Evolutionary conservation across 345 rosid genomes (phyloP).

Genomic region (Populus nigra): DNA sequence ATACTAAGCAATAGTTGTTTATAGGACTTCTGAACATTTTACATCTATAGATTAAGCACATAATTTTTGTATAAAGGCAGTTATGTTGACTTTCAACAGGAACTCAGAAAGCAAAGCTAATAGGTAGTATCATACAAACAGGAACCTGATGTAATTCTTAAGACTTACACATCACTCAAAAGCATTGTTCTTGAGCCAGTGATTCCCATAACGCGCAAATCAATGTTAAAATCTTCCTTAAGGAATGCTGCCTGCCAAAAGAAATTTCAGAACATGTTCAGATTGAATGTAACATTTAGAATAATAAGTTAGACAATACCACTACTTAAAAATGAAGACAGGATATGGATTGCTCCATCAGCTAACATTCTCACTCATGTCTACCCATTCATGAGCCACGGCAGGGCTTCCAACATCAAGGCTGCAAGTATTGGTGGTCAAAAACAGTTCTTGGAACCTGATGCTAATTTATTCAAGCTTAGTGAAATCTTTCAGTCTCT

Average conservation of each 20-base stretch:
- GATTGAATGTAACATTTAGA: slow-evolving; percentile 4
- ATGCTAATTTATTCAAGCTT: background rate
- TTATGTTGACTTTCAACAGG: background rate
- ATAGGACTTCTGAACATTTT: background rate
- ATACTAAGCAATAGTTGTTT: background rate
- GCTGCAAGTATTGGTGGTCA: background rate
- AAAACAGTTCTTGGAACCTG: background rate
- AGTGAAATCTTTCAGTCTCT: background rate
- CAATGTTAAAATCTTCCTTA: slow-evolving; percentile 96
- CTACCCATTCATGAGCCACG: background rate
- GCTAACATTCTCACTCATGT: background rate
- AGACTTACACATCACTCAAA: slow-evolving; percentile 77
- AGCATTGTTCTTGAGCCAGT: slow-evolving; percentile 77
- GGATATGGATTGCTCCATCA: background rate
- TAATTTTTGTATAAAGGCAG: background rate
- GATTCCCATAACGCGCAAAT: slow-evolving; percentile 95
- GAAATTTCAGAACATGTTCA: slow-evolving; percentile 4
- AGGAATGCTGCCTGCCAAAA: slow-evolving; percentile 75
- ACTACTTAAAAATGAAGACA: background rate
- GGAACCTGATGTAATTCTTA: background rate
- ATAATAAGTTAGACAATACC: background rate
- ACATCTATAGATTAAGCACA: background rate
- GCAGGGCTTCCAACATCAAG: background rate
- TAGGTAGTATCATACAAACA: background rate
- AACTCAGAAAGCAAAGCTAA: background rate